A percentile compares a stretch with the other conserved stretches of the same genome.
Conservation (phyloP, 2,329 filamentous ascomycete genomes). For the Phialocephala subalpina region DNA sequence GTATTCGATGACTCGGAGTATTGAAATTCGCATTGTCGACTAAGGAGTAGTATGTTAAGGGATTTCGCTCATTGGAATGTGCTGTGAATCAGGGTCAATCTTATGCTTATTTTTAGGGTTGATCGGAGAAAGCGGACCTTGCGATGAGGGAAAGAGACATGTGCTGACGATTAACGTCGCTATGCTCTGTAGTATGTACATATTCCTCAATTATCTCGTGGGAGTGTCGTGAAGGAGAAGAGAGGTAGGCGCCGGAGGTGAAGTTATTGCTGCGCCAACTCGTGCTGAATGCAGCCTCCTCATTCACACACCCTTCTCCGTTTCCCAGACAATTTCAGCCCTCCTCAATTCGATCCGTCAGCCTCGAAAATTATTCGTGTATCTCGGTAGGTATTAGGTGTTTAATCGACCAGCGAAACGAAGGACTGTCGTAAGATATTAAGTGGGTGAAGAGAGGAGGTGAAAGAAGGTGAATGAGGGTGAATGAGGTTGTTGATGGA, state of each 20-base stretch:
- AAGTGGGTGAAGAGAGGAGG: not conserved
- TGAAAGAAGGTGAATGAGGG: slow-evolving; percentile 11
- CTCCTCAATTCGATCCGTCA: not conserved
- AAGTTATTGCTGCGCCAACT: not conserved
- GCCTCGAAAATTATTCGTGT: slow-evolving; percentile 11
- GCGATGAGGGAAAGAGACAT: slow-evolving; percentile 30
- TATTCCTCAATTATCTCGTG: slow-evolving; percentile 18
- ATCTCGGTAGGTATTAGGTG: slow-evolving; percentile 2
- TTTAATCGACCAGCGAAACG: slow-evolving; percentile 34
- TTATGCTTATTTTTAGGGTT: slow-evolving; percentile 4
- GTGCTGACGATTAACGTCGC: slow-evolving; percentile 36
- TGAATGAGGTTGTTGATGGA: not conserved
- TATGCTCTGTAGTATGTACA: slow-evolving; percentile 39
- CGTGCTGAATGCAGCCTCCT: not conserved
- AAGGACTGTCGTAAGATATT: slow-evolving; percentile 24
- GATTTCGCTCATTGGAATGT: slow-evolving; percentile 78
- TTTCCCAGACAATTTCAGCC: not conserved
- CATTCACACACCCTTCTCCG: not conserved
- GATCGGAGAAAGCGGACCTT: slow-evolving; percentile 27
- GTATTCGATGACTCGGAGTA: slow-evolving; percentile 79
- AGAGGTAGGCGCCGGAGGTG: not conserved
- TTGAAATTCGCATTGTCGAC: slow-evolving; percentile 80
- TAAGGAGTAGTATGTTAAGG: slow-evolving; percentile 75
- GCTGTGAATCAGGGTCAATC: slow-evolving; percentile 51
- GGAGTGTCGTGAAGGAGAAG: not conserved